Percentiles rank a stretch among this genome's conserved stretches.
These are phyloP conservation scores for Butyriboletus loyo DNA, from an alignment of 768 basidiomycete species.

Conservation along the genomic window DNA sequence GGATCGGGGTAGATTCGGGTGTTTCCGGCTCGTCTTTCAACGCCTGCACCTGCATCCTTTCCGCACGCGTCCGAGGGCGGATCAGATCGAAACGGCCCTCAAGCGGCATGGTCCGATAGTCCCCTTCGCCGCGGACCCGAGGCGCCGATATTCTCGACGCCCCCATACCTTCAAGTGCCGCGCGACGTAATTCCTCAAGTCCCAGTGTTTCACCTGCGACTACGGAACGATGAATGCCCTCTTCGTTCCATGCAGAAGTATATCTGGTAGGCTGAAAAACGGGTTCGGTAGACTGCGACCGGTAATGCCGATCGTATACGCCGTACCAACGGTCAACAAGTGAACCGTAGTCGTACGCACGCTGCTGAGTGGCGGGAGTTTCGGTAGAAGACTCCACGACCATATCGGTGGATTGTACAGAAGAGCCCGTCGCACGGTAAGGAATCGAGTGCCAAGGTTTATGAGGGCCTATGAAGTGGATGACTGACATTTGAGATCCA, in stretches of 20 bases:
- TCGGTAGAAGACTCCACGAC: slow-evolving; percentile 22
- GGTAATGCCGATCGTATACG: slow-evolving; percentile 87
- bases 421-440: slow-evolving; percentile 60
- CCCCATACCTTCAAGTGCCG: slow-evolving; percentile 31
- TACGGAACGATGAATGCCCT: not conserved
- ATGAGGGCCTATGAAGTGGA: slow-evolving; percentile 94
- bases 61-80: slow-evolving; percentile 38
- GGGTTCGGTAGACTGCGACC: slow-evolving; percentile 48
- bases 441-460: slow-evolving; percentile 89
- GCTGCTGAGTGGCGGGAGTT: slow-evolving; percentile 27
- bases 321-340: slow-evolving; percentile 90
- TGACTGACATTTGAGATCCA: slow-evolving; percentile 77
- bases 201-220: slow-evolving; percentile 32
- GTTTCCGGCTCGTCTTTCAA: slow-evolving; percentile 3
- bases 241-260: slow-evolving; percentile 72
- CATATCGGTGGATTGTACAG: slow-evolving; percentile 32
- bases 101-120: slow-evolving; percentile 79
- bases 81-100: slow-evolving; percentile 89
- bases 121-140: slow-evolving; percentile 49
- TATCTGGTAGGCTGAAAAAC: slow-evolving; percentile 57
- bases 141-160: slow-evolving; percentile 7
- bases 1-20: slow-evolving; percentile 17
- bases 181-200: slow-evolving; percentile 39
- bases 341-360: slow-evolving; percentile 71
- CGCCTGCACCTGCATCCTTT: slow-evolving; percentile 10